A percentile compares a stretch with the other conserved stretches of the same genome.
Conservation (phyloP, 2,329 filamentous ascomycete genomes). For the Claviceps sp. region DNA sequence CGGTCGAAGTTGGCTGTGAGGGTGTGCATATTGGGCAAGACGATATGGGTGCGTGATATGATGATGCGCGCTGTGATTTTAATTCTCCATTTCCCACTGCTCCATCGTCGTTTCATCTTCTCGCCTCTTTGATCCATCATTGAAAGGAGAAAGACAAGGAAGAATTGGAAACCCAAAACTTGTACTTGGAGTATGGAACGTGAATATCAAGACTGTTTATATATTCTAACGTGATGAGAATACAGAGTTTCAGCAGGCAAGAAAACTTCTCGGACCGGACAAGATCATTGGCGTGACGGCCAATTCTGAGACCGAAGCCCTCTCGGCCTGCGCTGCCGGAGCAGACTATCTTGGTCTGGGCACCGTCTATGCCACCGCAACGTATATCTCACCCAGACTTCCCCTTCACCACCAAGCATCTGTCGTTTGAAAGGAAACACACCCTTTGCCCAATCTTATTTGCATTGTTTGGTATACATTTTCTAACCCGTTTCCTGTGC, state of each 20-base stretch:
- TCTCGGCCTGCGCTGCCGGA: constrained; percentile 57
- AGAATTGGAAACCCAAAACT: neutral
- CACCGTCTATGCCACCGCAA: constrained; percentile 74
- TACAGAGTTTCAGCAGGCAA: constrained; percentile 32
- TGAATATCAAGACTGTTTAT: neutral
- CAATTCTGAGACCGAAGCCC: constrained; percentile 60
- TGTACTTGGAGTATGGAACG: neutral
- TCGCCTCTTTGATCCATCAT: neutral
- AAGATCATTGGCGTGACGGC: constrained; percentile 84
- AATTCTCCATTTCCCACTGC: neutral
- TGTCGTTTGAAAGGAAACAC: neutral
- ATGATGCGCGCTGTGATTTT: neutral
- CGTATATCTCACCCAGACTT: constrained; percentile 33
- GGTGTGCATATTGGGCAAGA: constrained; percentile 93
- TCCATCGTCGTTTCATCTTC: neutral
- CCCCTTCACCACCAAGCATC: neutral
- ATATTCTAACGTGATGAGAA: neutral
- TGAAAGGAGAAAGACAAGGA: neutral
- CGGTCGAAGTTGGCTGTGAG: constrained; percentile 71
- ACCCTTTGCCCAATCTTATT: too few species aligned
- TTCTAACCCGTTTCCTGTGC: neutral
- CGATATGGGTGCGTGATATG: constrained; percentile 54
- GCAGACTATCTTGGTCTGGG: constrained; percentile 87
- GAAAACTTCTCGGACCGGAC: constrained; percentile 56
- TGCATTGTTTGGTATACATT: too few species aligned